phyloP scores from a whole-genome alignment of 129 eudicot species.

The Pittosporum tobira region DNA sequence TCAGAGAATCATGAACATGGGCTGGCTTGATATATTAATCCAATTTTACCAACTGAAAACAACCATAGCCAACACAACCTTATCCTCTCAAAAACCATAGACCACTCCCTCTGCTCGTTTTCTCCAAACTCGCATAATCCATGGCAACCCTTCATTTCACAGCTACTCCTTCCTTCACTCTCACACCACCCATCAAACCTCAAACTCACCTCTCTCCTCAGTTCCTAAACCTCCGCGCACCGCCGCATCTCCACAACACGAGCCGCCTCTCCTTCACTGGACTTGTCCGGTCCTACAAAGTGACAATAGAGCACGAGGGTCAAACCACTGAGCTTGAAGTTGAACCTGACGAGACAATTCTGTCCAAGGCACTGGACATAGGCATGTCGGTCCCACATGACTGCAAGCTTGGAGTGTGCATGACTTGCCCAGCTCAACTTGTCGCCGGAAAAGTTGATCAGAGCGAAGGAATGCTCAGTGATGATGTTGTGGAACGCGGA shows the following conservation, averaged over 20 bases:
- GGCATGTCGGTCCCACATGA: conserved; percentile 66
- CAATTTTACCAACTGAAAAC: too few relatives aligned
- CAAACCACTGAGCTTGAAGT: conserved; percentile 63
- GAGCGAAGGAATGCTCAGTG: conserved; percentile 92
- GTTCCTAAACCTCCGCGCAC: conserved; percentile 9
- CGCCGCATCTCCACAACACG: conserved; percentile 16
- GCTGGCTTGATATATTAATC: too few relatives aligned
- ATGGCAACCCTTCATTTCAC: conserved; percentile 40
- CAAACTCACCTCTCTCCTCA: conserved; percentile 25
- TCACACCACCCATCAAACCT: conserved; percentile 14
- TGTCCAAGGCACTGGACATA: conserved; percentile 56
- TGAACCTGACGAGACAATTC: conserved; percentile 72
- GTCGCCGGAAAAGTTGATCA: conserved; percentile 69
- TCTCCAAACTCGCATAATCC: conserved; percentile 15
- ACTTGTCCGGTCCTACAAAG: conserved; percentile 45
- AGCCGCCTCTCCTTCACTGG: conserved; percentile 9
- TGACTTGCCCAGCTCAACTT: conserved; percentile 85
- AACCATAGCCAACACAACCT: conserved; percentile 25
- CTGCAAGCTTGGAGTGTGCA: conserved; percentile 91
- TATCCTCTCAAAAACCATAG: conserved; percentile 33
- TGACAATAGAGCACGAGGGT: conserved; percentile 53
- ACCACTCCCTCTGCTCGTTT: conserved; percentile 7
- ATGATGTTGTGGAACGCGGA: conserved; percentile 77
- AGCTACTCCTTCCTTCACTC: conserved; percentile 29
- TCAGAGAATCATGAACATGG: too few relatives aligned